Evolutionary conservation across 805 yeast genomes (phyloP), one percentile per base, ranked within the genome.

Genomic region (Wickerhamomyces chambardii): DNA sequence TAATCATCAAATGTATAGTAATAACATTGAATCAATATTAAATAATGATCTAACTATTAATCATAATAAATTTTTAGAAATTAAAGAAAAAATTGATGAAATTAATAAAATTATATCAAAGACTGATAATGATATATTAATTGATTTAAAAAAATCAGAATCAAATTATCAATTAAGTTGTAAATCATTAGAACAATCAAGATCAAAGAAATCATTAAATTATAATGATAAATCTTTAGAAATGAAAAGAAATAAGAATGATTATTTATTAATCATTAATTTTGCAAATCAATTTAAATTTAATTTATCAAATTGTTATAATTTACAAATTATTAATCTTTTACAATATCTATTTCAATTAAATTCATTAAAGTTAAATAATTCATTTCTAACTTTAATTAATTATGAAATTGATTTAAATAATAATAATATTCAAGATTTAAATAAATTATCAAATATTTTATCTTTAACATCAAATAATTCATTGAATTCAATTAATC

Each of bases 211-310:
- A 15, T 84, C 84, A 43, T 79, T 74, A 51, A 62, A 70, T 36
- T 58, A 73, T 31, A 66, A 67, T 22, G 82, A 79, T 22, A 76
- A 75, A 44, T 82, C 82, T 50, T 51, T 61, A 5, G 92, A 82
- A 26, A 92, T 92, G 99, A 83, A 87, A 56, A 70, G 70, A 37
- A 76, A 80, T n/a, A 92, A 92, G 56, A 90, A 90, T 59, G 70
- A 70, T 22, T 92, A 92, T 56, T 59, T 92, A 45, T 72, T 92
- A 38, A 75, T 75, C 45, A 79, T 92, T 52, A 83, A 77, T 48
- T 74, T 84, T 19, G 92, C 95, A 35, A 92, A 92, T 59, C 70
- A 97, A 40, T 62, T 89, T 39, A 92, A 92, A 59, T 97, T 90
- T 57, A 92, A 92, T 58, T 87, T 77, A 60, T 89, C n/a, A n/a